Evolutionary conservation across 2,329 filamentous ascomycete species (phyloP).

Genomic region (Talaromyces verruculosus): DNA sequence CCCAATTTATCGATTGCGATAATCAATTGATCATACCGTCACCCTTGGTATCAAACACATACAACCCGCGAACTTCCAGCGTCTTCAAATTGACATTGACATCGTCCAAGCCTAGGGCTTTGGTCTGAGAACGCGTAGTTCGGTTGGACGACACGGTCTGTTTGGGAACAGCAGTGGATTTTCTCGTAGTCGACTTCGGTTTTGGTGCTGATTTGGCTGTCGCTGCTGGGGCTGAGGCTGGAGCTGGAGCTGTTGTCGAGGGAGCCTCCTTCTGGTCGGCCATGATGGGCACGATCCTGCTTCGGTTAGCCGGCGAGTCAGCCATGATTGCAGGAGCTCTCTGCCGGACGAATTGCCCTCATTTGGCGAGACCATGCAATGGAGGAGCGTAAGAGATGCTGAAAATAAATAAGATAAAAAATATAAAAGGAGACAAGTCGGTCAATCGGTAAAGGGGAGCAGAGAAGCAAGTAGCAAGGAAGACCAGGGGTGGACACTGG

Average conservation of each 20-base stretch:
- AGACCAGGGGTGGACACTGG: conserved; percentile 1
- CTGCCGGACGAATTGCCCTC: conserved; percentile 37
- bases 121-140: conserved; percentile 19
- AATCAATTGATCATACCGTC: conserved; percentile 54
- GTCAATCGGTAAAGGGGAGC: conserved; percentile 20
- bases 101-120: conserved; percentile 13
- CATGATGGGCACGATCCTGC: conserved; percentile 47
- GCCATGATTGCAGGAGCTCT: conserved; percentile 39
- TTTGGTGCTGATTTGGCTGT: neutral
- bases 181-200: neutral
- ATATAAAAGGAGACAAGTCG: conserved; percentile 10
- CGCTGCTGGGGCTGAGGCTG: conserved; percentile 13
- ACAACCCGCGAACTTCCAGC: conserved; percentile 58
- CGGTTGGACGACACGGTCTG: neutral
- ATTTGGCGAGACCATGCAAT: conserved; percentile 29
- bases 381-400: neutral
- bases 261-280: conserved; percentile 26
- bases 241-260: conserved; percentile 26
- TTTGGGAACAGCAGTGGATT: conserved; percentile 3
- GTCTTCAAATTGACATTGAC: conserved; percentile 18
- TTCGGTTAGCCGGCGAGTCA: conserved; percentile 36
- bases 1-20: neutral
- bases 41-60: conserved; percentile 59
- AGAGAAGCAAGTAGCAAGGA: neutral
- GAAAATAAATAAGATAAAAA: conserved; percentile 20